A percentile compares a stretch with the other conserved stretches of the same genome.
These are phyloP conservation scores for Thielaviopsis ethacetica DNA, from an alignment of 2,329 filamentous ascomycete genomes.

Conservation along the genomic window DNA sequence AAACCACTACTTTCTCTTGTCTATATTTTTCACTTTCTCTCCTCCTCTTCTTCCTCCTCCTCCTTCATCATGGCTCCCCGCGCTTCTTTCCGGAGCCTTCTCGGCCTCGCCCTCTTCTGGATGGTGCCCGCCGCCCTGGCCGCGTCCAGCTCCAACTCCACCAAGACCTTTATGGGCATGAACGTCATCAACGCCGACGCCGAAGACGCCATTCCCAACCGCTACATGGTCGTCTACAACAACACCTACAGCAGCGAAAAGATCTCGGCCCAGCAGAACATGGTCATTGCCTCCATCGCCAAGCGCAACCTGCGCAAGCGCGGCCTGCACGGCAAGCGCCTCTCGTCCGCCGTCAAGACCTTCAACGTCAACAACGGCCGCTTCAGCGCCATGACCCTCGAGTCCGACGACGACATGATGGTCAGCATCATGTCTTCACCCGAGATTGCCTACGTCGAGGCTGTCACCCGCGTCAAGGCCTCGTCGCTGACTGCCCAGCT, in stretches of 20 bases:
- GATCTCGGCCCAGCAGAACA: conserved; percentile 32
- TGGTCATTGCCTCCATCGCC: conserved; percentile 31
- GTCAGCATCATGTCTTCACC: conserved; percentile 29
- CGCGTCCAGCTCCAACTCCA: conserved; percentile 17
- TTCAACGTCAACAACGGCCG: conserved; percentile 27
- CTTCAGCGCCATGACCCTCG: conserved; percentile 37
- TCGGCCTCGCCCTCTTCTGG: conserved; percentile 14
- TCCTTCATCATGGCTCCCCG: conserved; percentile 15
- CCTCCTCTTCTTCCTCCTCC: neutral
- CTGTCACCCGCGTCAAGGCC: conserved; percentile 31
- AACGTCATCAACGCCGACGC: conserved; percentile 34
- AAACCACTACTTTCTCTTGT: neutral
- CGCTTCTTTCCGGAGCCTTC: conserved; percentile 7
- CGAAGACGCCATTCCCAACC: conserved; percentile 33
- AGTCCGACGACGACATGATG: conserved; percentile 34
- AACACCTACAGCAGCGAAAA: conserved; percentile 30
- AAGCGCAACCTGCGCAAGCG: conserved; percentile 42
- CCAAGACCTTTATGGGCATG: conserved; percentile 21
- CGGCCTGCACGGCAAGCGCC: conserved; percentile 26
- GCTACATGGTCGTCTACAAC: conserved; percentile 52
- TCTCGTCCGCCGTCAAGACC: conserved; percentile 31
- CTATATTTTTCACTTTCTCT: neutral
- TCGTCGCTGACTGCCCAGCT: conserved; percentile 31
- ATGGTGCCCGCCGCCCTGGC: conserved; percentile 15
- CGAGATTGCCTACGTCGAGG: conserved; percentile 37